These are phyloP conservation scores for Pleurotus tuoliensis DNA, from an alignment of 768 basidiomycete genomes.

Conservation along the genomic window DNA sequence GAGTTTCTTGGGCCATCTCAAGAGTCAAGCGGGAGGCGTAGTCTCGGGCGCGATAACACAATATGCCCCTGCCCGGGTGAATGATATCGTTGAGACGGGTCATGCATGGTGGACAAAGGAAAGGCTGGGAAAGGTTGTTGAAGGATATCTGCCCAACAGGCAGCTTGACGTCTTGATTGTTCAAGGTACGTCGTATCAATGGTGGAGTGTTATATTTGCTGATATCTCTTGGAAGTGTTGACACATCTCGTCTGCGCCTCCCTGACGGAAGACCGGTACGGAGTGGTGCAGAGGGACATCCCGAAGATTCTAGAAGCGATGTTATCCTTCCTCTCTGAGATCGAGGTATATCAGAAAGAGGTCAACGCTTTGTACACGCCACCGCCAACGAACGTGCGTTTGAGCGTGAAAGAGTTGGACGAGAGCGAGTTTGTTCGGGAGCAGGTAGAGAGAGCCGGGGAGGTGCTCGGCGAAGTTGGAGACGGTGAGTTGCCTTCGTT, in stretches of 20 bases:
- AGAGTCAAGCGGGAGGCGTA: not conserved
- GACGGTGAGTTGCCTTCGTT: conserved; percentile 46
- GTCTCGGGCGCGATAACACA: conserved; percentile 1
- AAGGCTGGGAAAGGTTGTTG: conserved; percentile 47
- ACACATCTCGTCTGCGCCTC: conserved; percentile 68
- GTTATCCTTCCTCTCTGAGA: conserved; percentile 56
- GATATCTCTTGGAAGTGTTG: conserved; percentile 42
- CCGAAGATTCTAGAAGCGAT: conserved; percentile 78
- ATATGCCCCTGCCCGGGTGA: conserved; percentile 28
- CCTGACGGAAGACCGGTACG: conserved; percentile 75
- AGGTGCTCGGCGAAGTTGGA: conserved; percentile 46
- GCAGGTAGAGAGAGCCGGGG: conserved; percentile 55
- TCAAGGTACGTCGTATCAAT: conserved; percentile 43
- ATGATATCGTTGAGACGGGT: conserved; percentile 18
- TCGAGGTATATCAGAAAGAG: conserved; percentile 63
- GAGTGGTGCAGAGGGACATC: conserved; percentile 82
- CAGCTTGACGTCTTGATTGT: conserved; percentile 61
- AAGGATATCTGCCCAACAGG: conserved; percentile 52
- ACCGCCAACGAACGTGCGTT: conserved; percentile 29
- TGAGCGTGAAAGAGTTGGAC: conserved; percentile 29
- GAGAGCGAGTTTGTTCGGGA: conserved; percentile 34
- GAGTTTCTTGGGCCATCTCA: not conserved
- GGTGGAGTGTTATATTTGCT: not conserved
- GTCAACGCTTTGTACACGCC: conserved; percentile 38
- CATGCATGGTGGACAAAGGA: conserved; percentile 57